Evolutionary conservation across 2,329 filamentous ascomycete genomes (phyloP).

Genomic region (Cladophialophora exuberans): DNA sequence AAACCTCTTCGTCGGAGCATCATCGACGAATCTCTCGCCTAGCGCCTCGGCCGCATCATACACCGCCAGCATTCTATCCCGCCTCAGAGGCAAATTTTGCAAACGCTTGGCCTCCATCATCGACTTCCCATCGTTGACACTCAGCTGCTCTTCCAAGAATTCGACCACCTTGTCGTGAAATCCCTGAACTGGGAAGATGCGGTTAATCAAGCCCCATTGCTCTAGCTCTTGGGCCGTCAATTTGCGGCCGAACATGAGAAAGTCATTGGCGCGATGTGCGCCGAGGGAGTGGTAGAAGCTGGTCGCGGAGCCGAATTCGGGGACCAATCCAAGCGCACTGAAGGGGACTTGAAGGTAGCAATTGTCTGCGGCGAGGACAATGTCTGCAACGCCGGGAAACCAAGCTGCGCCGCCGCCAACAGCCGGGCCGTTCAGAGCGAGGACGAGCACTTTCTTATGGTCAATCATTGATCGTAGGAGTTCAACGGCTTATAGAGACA

Average conservation of each 20-base stretch:
- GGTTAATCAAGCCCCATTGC: conserved; percentile 51
- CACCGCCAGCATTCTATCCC: conserved; percentile 51
- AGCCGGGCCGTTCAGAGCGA: conserved; percentile 55
- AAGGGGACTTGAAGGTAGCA: conserved; percentile 56
- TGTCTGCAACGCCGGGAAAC: conserved; percentile 55
- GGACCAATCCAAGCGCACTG: conserved; percentile 52
- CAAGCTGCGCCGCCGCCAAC: conserved; percentile 56
- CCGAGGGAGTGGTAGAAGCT: conserved; percentile 53
- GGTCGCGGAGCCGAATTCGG: conserved; percentile 53
- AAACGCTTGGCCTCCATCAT: conserved; percentile 58
- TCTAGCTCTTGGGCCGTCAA: conserved; percentile 48
- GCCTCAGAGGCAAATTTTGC: conserved; percentile 51
- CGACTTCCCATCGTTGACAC: conserved; percentile 58
- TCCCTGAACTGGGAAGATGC: conserved; percentile 45
- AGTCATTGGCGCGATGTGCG: conserved; percentile 55
- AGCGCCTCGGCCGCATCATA: conserved; percentile 53
- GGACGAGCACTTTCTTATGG: conserved; percentile 55
- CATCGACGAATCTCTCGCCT: conserved; percentile 54
- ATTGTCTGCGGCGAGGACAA: conserved; percentile 49
- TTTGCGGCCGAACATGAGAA: conserved; percentile 56
- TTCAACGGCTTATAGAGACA: conserved; percentile 11
- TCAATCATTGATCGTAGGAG: conserved; percentile 44
- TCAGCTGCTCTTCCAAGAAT: conserved; percentile 50
- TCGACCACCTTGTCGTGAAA: conserved; percentile 48
- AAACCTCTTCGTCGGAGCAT: conserved; percentile 51